These are phyloP conservation scores for Plasmodium chabaudi DNA, from an alignment of 169 alveolate genomes.

Conservation along the genomic window DNA sequence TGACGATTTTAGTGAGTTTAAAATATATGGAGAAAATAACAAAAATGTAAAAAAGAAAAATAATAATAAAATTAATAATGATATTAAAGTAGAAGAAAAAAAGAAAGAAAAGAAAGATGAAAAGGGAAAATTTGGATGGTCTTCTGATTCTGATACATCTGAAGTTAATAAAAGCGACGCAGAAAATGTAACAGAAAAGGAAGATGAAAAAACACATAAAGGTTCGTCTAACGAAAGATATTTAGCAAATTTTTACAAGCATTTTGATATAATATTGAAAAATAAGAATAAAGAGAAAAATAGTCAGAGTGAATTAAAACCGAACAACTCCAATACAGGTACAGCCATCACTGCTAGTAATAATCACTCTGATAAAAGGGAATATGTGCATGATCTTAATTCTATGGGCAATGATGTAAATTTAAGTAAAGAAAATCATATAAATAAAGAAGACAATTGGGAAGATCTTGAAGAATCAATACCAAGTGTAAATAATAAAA, in stretches of 20 bases:
- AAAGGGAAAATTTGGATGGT: not conserved
- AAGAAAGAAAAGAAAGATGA: slow-evolving; percentile 8
- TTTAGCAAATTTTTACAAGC: slow-evolving; percentile 60
- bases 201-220: slow-evolving; percentile 5
- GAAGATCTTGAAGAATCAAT: not conserved
- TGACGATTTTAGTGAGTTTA: slow-evolving; percentile 38
- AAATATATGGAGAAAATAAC: slow-evolving; percentile 48
- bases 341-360: not conserved
- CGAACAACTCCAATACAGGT: not conserved
- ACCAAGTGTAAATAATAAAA: too few species aligned
- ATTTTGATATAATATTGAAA: slow-evolving; percentile 21
- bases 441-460: not conserved
- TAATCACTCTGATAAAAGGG: slow-evolving; percentile 7
- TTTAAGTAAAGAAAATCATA: not conserved
- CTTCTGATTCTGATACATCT: not conserved
- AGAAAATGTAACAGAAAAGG: not conserved
- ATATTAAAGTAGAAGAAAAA: not conserved
- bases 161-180: slow-evolving; percentile 13
- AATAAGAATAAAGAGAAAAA: slow-evolving; percentile 7
- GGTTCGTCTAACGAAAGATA: slow-evolving; percentile 11
- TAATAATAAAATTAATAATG: not conserved
- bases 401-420: not conserved
- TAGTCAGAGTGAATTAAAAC: not conserved
- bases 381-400: not conserved
- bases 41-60: slow-evolving; percentile 14